These are phyloP conservation scores for Fomes fomentarius DNA, from an alignment of 1,284 basidiomycete genomes.

Conservation along the genomic window DNA sequence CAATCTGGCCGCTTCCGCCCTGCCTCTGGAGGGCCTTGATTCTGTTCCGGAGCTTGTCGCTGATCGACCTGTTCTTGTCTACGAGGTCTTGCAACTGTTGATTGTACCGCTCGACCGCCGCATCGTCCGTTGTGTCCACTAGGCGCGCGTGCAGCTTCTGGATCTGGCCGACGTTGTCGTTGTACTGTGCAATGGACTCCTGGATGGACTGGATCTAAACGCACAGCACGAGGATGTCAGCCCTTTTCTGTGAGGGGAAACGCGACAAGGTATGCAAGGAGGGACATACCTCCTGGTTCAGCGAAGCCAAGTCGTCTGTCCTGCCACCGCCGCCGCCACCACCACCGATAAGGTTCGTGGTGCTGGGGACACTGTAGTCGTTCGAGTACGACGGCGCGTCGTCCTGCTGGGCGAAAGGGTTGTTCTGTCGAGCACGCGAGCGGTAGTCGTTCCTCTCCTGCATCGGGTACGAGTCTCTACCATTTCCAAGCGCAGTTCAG, in stretches of 20 bases:
- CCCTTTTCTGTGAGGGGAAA: neutral
- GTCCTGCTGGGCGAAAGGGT: conserved; percentile 71
- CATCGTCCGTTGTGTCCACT: conserved; percentile 79
- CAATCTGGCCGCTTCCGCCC: conserved; percentile 74
- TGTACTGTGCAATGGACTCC: conserved; percentile 70
- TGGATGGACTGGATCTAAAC: conserved; percentile 72
- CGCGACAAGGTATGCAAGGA: neutral
- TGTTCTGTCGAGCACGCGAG: conserved; percentile 39
- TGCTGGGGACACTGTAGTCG: conserved; percentile 57
- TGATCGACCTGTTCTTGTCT: conserved; percentile 77
- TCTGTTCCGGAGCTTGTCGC: conserved; percentile 73
- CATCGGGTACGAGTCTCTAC: conserved; percentile 69
- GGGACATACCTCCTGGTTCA: conserved; percentile 71
- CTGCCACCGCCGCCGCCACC: conserved; percentile 40
- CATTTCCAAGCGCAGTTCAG: conserved; percentile 11
- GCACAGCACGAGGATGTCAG: conserved; percentile 28
- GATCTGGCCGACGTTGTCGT: conserved; percentile 70
- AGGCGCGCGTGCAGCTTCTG: conserved; percentile 76
- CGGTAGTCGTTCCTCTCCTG: conserved; percentile 56
- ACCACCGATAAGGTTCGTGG: conserved; percentile 48
- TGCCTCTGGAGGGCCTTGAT: conserved; percentile 81
- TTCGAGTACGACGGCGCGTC: conserved; percentile 62
- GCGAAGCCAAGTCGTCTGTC: conserved; percentile 74
- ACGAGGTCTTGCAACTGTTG: conserved; percentile 76
- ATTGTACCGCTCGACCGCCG: conserved; percentile 60